A percentile compares a stretch with the other conserved stretches of the same genome.
phyloP scores from a whole-genome alignment of 2,329 filamentous ascomycete species.

The Stachybotrys echinatus region DNA sequence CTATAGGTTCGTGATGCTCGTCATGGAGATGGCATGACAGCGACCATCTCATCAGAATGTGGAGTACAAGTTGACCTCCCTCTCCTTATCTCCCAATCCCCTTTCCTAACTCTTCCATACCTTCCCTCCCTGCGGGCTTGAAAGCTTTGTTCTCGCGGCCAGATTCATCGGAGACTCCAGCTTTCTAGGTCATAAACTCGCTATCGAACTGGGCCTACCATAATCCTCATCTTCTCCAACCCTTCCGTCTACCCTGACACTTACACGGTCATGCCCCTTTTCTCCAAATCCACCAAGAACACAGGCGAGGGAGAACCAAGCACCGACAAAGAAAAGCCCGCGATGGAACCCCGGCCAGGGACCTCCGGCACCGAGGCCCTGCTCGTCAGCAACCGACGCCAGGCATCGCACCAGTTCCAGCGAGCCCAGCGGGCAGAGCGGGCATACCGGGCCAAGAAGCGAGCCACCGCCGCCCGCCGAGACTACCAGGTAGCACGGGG shows the following conservation, averaged over 20 bases:
- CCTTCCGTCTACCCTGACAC: neutral
- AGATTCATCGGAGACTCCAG: no score
- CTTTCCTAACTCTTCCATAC: no score
- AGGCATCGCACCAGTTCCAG: constrained; percentile 29
- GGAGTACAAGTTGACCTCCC: no score
- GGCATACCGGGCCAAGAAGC: constrained; percentile 34
- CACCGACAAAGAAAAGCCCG: constrained; percentile 2
- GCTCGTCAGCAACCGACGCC: constrained; percentile 30
- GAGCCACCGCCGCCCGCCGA: constrained; percentile 30
- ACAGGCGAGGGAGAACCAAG: neutral
- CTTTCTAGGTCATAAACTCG: no score
- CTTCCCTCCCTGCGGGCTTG: no score
- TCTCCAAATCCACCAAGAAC: neutral
- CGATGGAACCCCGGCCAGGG: constrained; percentile 22
- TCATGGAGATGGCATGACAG: no score
- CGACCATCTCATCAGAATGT: no score
- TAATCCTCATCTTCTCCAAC: neutral
- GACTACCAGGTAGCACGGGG: constrained; percentile 30
- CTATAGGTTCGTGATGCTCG: no score
- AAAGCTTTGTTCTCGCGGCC: no score
- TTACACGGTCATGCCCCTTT: neutral
- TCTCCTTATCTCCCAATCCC: no score
- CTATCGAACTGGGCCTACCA: neutral
- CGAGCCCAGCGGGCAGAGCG: constrained; percentile 34
- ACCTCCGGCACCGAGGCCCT: constrained; percentile 38